These are phyloP conservation scores for Claviceps capensis DNA, from an alignment of 2,329 filamentous ascomycete genomes.

Conservation along the genomic window DNA sequence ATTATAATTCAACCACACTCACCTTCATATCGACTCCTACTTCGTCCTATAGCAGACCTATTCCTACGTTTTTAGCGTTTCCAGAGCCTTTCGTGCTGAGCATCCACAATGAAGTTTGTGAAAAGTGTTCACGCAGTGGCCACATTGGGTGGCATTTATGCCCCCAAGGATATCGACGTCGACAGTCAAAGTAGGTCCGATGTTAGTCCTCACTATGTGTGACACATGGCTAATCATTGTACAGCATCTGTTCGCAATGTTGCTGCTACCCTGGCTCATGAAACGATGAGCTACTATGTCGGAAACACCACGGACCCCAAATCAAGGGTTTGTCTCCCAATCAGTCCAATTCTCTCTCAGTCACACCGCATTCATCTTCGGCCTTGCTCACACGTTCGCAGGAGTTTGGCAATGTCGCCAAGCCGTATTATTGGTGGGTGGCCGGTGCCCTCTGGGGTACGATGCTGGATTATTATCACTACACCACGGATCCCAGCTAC, in stretches of 20 bases:
- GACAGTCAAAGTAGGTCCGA: constrained; percentile 18
- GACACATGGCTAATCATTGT: not conserved
- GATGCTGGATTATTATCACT: constrained; percentile 57
- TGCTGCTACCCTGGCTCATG: constrained; percentile 45
- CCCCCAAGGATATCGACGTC: constrained; percentile 27
- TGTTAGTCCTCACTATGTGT: not conserved
- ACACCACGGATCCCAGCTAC: constrained; percentile 48
- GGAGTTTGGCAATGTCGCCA: constrained; percentile 47
- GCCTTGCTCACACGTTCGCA: constrained; percentile 11
- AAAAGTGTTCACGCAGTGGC: constrained; percentile 13
- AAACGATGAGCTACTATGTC: constrained; percentile 49
- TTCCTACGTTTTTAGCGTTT: not conserved
- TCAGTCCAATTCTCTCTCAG: too few species aligned
- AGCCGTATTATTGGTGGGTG: constrained; percentile 59
- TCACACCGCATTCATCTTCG: not conserved
- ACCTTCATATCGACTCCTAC: too few species aligned
- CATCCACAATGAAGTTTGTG: constrained; percentile 11
- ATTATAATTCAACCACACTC: too few species aligned
- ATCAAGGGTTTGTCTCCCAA: constrained; percentile 22
- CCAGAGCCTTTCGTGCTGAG: not conserved
- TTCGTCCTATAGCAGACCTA: too few species aligned
- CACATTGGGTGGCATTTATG: constrained; percentile 13
- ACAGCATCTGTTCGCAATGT: constrained; percentile 48
- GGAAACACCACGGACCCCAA: constrained; percentile 42
- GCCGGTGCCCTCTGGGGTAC: constrained; percentile 51